A percentile compares a stretch with the other conserved stretches of the same genome.
Evolutionary conservation across 1,284 basidiomycete species (phyloP).

Genomic region (Ustilago sp.): DNA sequence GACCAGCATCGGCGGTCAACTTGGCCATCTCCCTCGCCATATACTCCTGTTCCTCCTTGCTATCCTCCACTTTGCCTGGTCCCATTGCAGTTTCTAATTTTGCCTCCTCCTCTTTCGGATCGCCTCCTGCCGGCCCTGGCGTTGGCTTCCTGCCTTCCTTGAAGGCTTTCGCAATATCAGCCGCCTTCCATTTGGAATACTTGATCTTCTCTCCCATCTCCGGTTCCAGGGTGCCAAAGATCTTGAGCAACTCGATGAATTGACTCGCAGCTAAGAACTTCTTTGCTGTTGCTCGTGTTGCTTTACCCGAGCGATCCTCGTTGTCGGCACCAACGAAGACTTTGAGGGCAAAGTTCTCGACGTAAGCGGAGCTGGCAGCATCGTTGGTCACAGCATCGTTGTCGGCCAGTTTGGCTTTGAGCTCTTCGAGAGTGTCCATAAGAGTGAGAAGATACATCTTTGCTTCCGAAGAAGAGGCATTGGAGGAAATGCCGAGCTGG

Average conservation of each 20-base stretch:
- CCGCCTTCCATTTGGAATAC: constrained; percentile 93
- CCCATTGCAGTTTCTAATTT: constrained; percentile 35
- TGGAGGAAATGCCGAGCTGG: constrained; percentile 82
- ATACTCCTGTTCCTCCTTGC: constrained; percentile 58
- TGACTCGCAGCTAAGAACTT: constrained; percentile 88
- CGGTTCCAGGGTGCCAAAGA: constrained; percentile 74
- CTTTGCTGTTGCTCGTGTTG: constrained; percentile 83
- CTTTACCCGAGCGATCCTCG: constrained; percentile 82
- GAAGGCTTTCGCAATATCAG: constrained; percentile 86
- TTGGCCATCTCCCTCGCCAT: constrained; percentile 61
- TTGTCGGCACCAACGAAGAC: constrained; percentile 91
- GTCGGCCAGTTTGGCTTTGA: constrained; percentile 80
- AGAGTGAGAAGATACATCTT: constrained; percentile 80
- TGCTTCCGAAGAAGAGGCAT: constrained; percentile 73
- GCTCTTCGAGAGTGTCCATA: constrained; percentile 81
- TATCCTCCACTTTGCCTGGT: constrained; percentile 17
- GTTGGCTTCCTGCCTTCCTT: constrained; percentile 75
- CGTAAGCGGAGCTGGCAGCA: constrained; percentile 83
- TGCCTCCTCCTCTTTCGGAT: constrained; percentile 43
- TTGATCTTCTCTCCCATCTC: constrained; percentile 80
- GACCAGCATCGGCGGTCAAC: constrained; percentile 31
- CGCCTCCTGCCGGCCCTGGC: constrained; percentile 56
- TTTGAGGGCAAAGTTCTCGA: constrained; percentile 92
- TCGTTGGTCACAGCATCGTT: constrained; percentile 88
- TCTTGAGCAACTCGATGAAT: constrained; percentile 83